A percentile compares a stretch with the other conserved stretches of the same genome.
Evolutionary conservation across 345 rosid genomes (phyloP).

Genomic region (Melaleuca alternifolia): DNA sequence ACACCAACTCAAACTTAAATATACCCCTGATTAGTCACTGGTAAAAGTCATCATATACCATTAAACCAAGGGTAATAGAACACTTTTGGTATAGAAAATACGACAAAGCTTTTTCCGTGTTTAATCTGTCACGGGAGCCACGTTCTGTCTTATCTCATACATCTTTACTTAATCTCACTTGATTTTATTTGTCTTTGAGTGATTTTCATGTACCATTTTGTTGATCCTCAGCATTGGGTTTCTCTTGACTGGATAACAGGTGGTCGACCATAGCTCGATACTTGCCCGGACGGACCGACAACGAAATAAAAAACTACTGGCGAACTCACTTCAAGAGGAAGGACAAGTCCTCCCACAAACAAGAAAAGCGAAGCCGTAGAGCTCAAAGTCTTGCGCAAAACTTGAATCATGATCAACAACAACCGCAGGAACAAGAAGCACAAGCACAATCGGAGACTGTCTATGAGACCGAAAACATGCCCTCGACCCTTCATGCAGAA

Average conservation of each 20-base stretch:
- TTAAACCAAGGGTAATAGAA: background rate
- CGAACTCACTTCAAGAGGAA: slow-evolving; percentile 78
- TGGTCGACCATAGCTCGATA: slow-evolving; percentile 93
- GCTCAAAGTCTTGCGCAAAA: background rate
- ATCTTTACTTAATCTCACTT: background rate
- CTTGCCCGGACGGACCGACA: slow-evolving; percentile 89
- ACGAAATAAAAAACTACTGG: slow-evolving; percentile 95
- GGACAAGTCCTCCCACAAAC: slow-evolving; percentile 9
- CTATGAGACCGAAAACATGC: background rate
- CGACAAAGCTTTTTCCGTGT: background rate
- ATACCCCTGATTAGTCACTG: background rate
- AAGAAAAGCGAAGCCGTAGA: slow-evolving; percentile 19
- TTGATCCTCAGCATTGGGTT: background rate
- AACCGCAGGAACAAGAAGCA: background rate
- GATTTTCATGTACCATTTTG: background rate
- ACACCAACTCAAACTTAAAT: background rate
- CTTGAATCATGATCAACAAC: background rate
- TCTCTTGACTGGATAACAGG: slow-evolving; percentile 12
- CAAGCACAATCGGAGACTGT: background rate
- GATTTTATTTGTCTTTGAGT: background rate
- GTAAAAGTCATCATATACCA: too few species aligned
- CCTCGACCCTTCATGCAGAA: background rate
- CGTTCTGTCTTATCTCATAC: background rate
- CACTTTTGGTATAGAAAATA: background rate
- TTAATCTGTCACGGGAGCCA: background rate